Base-by-base conservation (phyloP, 2,329 filamentous ascomycete species). In the Tolypocladium nubicola region DNA sequence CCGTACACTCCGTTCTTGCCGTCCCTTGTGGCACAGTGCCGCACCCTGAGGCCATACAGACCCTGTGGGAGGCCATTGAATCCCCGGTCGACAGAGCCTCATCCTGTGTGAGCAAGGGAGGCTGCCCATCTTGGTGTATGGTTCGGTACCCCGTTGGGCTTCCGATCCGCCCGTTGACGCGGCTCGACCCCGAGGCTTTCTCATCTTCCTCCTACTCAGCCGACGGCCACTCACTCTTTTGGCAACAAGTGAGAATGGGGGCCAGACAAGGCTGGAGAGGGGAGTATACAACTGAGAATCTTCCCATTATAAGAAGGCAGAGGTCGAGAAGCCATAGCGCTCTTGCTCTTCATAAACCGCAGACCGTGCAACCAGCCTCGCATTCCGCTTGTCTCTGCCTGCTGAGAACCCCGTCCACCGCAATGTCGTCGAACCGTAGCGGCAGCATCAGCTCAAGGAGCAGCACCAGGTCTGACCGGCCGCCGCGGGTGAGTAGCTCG, bases 371-470 rank as follows among this genome's bases (percentile, higher is more conserved):
- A 14, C 16, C 47, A 50, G 9, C 16, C 35, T 50, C 47, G 2
- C 47, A 50, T 35, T 35, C 16, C 30, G 33, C 30, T 11, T 21
- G 30, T 35, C 47, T 21, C 4, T 50, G 30, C 52, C 52, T 13
- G 50, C 26, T 30, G 13, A 50, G 33, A 14, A 49, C 8, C 33
- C 35, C 43, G 6, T 45, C 39, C 45, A 16, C 30, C 35, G 45
- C 50, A 19, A 61, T 61, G 59, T 53, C 59, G n/a, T 61, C 59
- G 13, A 37, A 52, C 23, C 52, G 56, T 10, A 55, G 57, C 53
- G 55, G 59, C 11, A 56, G 58, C 39, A 49, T 35, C 54, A 56
- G 60, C 54, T 59, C 58, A 2, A 45, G 40, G 37, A 37, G 55
- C 11, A 57, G 45, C 57, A 49, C n/a, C 52, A 59, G 52, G 39